Evolutionary conservation across 164 flowering plant genomes (phyloP).

Genomic region (Sedum album): DNA sequence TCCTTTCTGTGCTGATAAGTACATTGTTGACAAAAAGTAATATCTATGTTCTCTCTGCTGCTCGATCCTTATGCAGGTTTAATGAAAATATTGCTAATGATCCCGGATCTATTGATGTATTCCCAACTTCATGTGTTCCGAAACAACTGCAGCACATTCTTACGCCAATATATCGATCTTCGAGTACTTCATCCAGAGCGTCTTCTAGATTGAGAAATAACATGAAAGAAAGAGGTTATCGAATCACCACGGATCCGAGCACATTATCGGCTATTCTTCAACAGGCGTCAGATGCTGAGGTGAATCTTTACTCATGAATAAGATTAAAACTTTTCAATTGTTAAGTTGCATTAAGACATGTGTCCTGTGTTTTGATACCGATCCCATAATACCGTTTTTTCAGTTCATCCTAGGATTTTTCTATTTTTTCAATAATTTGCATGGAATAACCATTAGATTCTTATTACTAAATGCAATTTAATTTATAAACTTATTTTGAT

Average conservation of each 20-base stretch:
- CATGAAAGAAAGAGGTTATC: slow-evolving; percentile 56
- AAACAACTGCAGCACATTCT: slow-evolving; percentile 47
- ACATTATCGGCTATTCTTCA: slow-evolving; percentile 53
- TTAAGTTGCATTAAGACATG: not conserved
- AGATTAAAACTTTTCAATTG: not conserved
- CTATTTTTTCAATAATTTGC: no score
- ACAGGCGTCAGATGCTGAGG: slow-evolving; percentile 75
- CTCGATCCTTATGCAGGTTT: slow-evolving; percentile 39
- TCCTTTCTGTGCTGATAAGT: no score
- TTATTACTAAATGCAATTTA: not conserved
- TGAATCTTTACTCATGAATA: slow-evolving; percentile 14
- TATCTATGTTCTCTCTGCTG: not conserved
- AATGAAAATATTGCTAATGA: slow-evolving; percentile 66
- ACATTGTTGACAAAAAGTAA: not conserved
- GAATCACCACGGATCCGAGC: slow-evolving; percentile 49
- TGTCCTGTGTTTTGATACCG: no score
- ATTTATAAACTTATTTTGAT: no score
- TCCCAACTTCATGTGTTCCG: slow-evolving; percentile 72
- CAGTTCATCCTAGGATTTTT: no score
- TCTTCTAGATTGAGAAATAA: slow-evolving; percentile 15
- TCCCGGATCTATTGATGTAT: slow-evolving; percentile 82
- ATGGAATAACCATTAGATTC: no score
- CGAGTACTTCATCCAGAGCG: slow-evolving; percentile 20
- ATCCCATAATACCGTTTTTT: no score
- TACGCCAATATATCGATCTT: slow-evolving; percentile 44